A percentile compares a stretch with the other conserved stretches of the same genome.
These are phyloP conservation scores for Amylocystis lapponica DNA, from an alignment of 768 basidiomycete genomes.

Conservation along the genomic window DNA sequence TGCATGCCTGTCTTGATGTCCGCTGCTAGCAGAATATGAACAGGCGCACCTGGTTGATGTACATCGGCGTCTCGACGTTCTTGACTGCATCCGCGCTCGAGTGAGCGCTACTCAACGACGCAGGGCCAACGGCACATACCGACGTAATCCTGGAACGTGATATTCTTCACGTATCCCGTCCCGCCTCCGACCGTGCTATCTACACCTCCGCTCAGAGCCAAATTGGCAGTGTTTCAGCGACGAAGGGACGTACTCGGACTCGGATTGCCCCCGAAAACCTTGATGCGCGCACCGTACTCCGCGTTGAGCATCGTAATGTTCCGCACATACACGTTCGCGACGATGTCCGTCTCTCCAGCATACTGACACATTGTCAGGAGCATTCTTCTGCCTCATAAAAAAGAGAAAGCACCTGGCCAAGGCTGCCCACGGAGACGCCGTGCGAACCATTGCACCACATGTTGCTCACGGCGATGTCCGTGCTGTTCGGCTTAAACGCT, in stretches of 20 bases:
- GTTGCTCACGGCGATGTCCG: constrained; percentile 35
- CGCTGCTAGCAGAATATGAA: too few species aligned
- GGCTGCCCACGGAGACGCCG: constrained; percentile 45
- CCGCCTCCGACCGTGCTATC: constrained; percentile 37
- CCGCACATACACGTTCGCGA: constrained; percentile 36
- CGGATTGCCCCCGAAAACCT: constrained; percentile 42
- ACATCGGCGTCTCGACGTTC: constrained; percentile 39
- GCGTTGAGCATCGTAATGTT: constrained; percentile 42
- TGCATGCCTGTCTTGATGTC: neutral
- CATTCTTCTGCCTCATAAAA: neutral
- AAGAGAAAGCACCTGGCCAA: constrained; percentile 31
- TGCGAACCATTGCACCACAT: constrained; percentile 39
- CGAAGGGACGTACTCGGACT: constrained; percentile 22
- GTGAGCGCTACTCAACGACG: too few species aligned
- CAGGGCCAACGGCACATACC: constrained; percentile 19
- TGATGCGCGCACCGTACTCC: constrained; percentile 47
- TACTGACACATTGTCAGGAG: constrained; percentile 22
- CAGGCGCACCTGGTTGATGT: constrained; percentile 29
- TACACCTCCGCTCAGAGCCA: constrained; percentile 1
- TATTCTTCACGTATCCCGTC: constrained; percentile 32
- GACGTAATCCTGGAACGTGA: constrained; percentile 22
- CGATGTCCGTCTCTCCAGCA: constrained; percentile 36
- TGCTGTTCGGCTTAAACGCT: constrained; percentile 43
- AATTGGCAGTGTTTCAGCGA: neutral
- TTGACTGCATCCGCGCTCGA: constrained; percentile 19